A percentile compares a stretch with the other conserved stretches of the same genome.
Conservation (phyloP, 2,329 filamentous ascomycete genomes). For the Cercospora berteroae region DNA sequence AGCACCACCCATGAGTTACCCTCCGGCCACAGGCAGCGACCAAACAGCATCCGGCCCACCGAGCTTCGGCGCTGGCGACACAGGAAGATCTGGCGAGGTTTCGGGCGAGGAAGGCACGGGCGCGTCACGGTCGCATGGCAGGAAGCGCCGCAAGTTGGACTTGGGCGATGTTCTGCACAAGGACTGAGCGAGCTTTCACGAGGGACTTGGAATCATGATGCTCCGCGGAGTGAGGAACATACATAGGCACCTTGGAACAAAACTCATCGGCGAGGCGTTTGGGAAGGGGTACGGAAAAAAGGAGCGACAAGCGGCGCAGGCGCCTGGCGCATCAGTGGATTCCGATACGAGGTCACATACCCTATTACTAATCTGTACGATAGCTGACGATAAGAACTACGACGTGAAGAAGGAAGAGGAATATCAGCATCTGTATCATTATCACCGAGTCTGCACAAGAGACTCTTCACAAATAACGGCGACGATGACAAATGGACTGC, state of each 20-base stretch:
- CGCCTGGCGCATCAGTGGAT: background rate
- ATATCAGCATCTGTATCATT: background rate
- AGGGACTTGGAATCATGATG: background rate
- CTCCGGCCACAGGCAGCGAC: background rate
- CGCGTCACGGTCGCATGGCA: slow-evolving; percentile 17
- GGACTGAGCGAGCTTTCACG: background rate
- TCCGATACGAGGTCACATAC: background rate
- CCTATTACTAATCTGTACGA: background rate
- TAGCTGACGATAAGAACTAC: background rate
- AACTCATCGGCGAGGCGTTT: background rate
- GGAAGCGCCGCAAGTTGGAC: slow-evolving; percentile 34
- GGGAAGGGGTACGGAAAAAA: background rate
- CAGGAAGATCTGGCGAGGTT: slow-evolving; percentile 8
- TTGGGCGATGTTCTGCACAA: slow-evolving; percentile 37
- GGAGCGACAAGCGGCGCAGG: background rate
- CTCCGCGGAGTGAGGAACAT: background rate
- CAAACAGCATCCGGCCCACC: background rate
- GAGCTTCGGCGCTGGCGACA: background rate
- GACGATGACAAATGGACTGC: background rate
- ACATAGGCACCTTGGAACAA: background rate
- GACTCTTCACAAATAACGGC: no score
- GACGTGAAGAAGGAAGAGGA: background rate
- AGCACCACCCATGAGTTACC: background rate
- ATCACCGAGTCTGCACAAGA: no score
- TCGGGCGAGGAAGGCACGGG: slow-evolving; percentile 29